A percentile compares a stretch with the other conserved stretches of the same genome.
phyloP scores from a whole-genome alignment of 352 stramenopile species.

The Phytophthora vignae region DNA sequence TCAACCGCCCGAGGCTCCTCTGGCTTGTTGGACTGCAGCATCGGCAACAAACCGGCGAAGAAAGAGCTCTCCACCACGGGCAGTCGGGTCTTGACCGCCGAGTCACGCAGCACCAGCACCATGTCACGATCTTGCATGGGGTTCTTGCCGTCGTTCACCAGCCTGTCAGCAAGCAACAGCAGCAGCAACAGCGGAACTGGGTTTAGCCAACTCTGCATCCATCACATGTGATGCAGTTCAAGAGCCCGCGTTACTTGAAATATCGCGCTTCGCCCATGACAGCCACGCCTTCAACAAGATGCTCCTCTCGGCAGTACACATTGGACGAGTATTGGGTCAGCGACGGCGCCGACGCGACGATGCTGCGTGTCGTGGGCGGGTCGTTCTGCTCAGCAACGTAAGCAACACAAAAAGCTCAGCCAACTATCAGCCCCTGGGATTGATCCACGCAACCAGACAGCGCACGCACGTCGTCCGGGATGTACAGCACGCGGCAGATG shows the following conservation, averaged over 20 bases:
- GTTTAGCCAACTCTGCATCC: neutral
- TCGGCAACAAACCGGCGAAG: slow-evolving; percentile 43
- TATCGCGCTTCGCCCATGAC: slow-evolving; percentile 67
- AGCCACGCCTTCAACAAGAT: slow-evolving; percentile 45
- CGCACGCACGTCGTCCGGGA: slow-evolving; percentile 65
- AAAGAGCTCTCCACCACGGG: slow-evolving; percentile 49
- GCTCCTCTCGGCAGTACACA: slow-evolving; percentile 60
- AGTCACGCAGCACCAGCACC: slow-evolving; percentile 74
- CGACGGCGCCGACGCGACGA: slow-evolving; percentile 53
- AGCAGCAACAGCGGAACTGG: neutral
- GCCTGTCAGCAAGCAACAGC: slow-evolving; percentile 28
- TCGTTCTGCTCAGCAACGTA: slow-evolving; percentile 59
- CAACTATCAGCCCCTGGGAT: slow-evolving; percentile 12
- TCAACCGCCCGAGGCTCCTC: slow-evolving; percentile 49
- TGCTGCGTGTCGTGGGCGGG: slow-evolving; percentile 75
- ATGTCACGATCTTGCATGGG: slow-evolving; percentile 58
- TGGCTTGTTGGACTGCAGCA: slow-evolving; percentile 38
- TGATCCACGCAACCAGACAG: slow-evolving; percentile 4
- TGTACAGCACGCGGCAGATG: slow-evolving; percentile 86
- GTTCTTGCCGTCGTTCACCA: slow-evolving; percentile 66
- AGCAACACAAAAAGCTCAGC: slow-evolving; percentile 4
- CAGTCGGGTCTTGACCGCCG: slow-evolving; percentile 46
- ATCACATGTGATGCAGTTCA: neutral
- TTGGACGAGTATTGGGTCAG: slow-evolving; percentile 89
- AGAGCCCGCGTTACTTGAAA: slow-evolving; percentile 48